Evolutionary conservation across 176 grass and related monocot species (phyloP).

Genomic region (Rhynchospora pubera): DNA sequence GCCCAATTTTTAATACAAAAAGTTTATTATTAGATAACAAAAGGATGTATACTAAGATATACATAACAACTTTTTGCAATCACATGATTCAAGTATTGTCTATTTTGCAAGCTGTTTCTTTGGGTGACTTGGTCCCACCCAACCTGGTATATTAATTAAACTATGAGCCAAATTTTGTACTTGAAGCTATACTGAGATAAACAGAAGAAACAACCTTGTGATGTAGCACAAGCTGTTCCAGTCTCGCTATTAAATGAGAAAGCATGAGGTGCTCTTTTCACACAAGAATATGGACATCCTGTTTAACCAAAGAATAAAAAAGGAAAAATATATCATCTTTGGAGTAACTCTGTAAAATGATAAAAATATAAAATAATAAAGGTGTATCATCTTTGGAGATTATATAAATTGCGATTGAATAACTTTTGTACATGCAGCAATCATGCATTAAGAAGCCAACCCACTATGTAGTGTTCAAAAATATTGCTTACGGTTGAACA

Average conservation of each 20-base stretch:
- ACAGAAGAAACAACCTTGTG: constrained; percentile 43
- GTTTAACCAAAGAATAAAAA: constrained; percentile 11
- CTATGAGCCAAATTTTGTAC: too few relatives aligned
- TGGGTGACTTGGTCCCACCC: too few relatives aligned
- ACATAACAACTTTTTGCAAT: background rate
- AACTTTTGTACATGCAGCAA: constrained; percentile 10
- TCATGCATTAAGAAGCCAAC: constrained; percentile 3
- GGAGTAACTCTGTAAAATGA: background rate
- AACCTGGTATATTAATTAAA: too few relatives aligned
- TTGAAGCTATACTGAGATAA: too few relatives aligned
- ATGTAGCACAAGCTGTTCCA: constrained; percentile 59
- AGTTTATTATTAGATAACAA: background rate
- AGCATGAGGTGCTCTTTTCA: constrained; percentile 75
- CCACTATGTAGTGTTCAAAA: background rate
- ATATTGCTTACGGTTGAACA: background rate
- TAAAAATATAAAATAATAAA: background rate
- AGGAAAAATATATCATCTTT: background rate
- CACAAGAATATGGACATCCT: constrained; percentile 98
- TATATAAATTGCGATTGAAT: background rate
- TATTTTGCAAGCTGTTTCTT: background rate
- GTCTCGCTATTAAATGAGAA: constrained; percentile 57
- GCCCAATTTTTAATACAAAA: background rate
- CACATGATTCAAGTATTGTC: background rate
- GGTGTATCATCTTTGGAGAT: background rate
- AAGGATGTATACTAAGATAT: too few relatives aligned